These are phyloP conservation scores for Rugonectria rugulosa DNA, from an alignment of 2,329 filamentous ascomycete genomes.

Conservation along the genomic window DNA sequence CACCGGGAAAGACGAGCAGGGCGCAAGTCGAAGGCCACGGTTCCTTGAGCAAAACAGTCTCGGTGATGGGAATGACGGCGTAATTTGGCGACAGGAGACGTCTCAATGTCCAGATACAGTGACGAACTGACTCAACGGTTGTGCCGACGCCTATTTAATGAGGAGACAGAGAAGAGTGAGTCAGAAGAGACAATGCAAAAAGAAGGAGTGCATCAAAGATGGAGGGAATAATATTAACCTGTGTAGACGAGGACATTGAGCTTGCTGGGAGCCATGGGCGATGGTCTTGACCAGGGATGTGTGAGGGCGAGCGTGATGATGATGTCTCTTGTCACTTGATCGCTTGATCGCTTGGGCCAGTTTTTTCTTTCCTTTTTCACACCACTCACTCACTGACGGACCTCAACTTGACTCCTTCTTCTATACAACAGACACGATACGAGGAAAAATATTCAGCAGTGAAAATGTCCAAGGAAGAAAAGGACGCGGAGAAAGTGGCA, in stretches of 20 bases:
- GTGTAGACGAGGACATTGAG: slow-evolving; percentile 95
- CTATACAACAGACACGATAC: slow-evolving; percentile 10
- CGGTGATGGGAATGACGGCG: slow-evolving; percentile 85
- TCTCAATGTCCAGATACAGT: slow-evolving; percentile 86
- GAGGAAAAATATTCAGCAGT: too few species aligned
- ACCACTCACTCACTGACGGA: slow-evolving; percentile 28
- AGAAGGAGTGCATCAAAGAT: background rate
- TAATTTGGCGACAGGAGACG: slow-evolving; percentile 89
- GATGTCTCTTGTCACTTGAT: slow-evolving; percentile 33
- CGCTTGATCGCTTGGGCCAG: slow-evolving; percentile 28
- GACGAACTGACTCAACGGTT: slow-evolving; percentile 86
- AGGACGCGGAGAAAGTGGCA: slow-evolving; percentile 46
- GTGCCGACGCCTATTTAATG: slow-evolving; percentile 74
- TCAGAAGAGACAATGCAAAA: background rate
- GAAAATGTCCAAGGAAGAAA: slow-evolving; percentile 63
- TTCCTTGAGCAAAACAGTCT: slow-evolving; percentile 83
- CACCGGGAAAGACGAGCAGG: slow-evolving; percentile 89
- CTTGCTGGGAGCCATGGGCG: slow-evolving; percentile 72
- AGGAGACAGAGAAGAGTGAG: slow-evolving; percentile 6
- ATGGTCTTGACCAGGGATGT: too few species aligned
- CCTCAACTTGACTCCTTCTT: slow-evolving; percentile 2
- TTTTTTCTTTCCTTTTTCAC: slow-evolving; percentile 30
- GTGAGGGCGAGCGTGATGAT: too few species aligned
- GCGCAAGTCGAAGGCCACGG: slow-evolving; percentile 90
- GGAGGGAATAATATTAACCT: slow-evolving; percentile 59